phyloP scores from a whole-genome alignment of 1,139 yeast species.

The Zygosaccharomyces sapae region DNA sequence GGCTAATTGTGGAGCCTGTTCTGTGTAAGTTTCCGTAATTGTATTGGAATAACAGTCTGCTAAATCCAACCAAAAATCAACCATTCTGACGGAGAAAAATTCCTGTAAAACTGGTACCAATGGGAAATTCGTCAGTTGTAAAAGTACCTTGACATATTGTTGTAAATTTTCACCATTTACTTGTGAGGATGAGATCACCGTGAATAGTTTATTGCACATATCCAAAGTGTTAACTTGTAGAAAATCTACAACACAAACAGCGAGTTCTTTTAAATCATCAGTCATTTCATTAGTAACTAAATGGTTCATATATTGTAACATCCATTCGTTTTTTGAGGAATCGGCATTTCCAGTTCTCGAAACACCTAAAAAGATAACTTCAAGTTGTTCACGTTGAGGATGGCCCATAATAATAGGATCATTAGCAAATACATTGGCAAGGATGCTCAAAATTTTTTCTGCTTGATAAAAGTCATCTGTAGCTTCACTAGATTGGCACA shows the following conservation, averaged over 20 bases:
- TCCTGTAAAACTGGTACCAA: slow-evolving; percentile 67
- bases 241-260: slow-evolving; percentile 50
- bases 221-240: slow-evolving; percentile 50
- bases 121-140: slow-evolving; percentile 56
- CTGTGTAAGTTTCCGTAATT: slow-evolving; percentile 25
- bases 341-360: slow-evolving; percentile 24
- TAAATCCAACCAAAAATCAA: slow-evolving; percentile 77
- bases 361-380: slow-evolving; percentile 35
- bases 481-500: slow-evolving; percentile 28
- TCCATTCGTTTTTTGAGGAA: slow-evolving; percentile 34
- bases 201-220: slow-evolving; percentile 46
- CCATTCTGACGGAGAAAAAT: slow-evolving; percentile 58
- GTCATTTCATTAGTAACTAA: slow-evolving; percentile 41
- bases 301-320: slow-evolving; percentile 40
- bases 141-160: slow-evolving; percentile 46
- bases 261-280: slow-evolving; percentile 46
- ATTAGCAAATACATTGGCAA: slow-evolving; percentile 35
- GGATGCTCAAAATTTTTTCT: slow-evolving; percentile 26
- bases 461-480: slow-evolving; percentile 28
- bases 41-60: slow-evolving; percentile 49
- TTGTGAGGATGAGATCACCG: slow-evolving; percentile 30
- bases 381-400: slow-evolving; percentile 35
- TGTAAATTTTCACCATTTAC: slow-evolving; percentile 30
- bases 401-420: slow-evolving; percentile 36
- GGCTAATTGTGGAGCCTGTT: slow-evolving; percentile 29